These are phyloP conservation scores for Rosa persica DNA, from an alignment of 306 rosid genomes.

Conservation along the genomic window DNA sequence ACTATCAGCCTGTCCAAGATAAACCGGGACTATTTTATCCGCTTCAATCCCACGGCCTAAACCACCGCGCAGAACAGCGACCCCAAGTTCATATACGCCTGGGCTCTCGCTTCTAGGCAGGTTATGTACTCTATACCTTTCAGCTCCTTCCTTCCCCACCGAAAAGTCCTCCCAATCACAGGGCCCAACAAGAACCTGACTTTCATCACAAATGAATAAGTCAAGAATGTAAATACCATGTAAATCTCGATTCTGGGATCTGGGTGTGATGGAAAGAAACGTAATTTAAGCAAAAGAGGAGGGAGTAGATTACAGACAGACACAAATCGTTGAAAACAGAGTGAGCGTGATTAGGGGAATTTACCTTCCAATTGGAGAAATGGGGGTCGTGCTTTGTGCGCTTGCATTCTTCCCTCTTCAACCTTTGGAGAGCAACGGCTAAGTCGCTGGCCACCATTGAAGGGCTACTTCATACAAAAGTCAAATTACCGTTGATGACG, in stretches of 20 bases:
- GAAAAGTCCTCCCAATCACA: slow-evolving; percentile 75
- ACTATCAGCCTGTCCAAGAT: slow-evolving; percentile 75
- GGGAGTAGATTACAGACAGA: not conserved
- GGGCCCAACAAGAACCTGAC: slow-evolving; percentile 76
- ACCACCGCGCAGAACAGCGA: slow-evolving; percentile 34
- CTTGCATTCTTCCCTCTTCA: slow-evolving; percentile 67
- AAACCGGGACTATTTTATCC: slow-evolving; percentile 47
- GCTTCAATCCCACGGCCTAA: slow-evolving; percentile 55
- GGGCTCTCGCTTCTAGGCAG: slow-evolving; percentile 53
- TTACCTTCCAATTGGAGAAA: slow-evolving; percentile 79
- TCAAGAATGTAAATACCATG: not conserved
- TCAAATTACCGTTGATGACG: slow-evolving; percentile 21
- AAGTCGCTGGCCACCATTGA: slow-evolving; percentile 28
- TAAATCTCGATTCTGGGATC: not conserved
- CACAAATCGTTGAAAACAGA: not conserved
- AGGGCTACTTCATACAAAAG: not conserved
- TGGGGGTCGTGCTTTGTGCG: slow-evolving; percentile 62
- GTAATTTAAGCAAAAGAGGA: not conserved
- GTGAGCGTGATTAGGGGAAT: not conserved
- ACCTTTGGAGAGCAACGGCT: slow-evolving; percentile 18
- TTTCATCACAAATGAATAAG: not conserved
- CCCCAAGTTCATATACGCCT: slow-evolving; percentile 83
- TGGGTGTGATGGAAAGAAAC: not conserved
- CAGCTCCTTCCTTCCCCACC: slow-evolving; percentile 68
- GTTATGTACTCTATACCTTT: slow-evolving; percentile 65